Conservation (phyloP, 2,329 filamentous ascomycete species). For the Claviceps citrina region DNA sequence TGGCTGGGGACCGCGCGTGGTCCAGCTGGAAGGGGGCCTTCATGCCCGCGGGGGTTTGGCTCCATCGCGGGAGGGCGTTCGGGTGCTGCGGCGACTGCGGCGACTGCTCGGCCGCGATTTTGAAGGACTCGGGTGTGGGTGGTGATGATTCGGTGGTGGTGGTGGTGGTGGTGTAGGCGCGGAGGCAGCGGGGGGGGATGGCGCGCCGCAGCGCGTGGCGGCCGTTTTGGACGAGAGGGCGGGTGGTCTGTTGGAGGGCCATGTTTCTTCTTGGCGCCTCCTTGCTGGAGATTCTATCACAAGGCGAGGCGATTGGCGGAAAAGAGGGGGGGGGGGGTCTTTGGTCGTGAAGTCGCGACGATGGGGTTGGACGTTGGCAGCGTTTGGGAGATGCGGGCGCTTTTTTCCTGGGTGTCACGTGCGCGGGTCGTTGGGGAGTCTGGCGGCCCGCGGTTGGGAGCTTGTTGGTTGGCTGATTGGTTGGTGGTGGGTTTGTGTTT, state of each 20-base stretch:
- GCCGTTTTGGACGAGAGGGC: slow-evolving; percentile 14
- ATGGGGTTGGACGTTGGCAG: no score
- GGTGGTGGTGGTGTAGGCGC: slow-evolving; percentile 18
- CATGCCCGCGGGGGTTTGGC: slow-evolving; percentile 52
- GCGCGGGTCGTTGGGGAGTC: background rate
- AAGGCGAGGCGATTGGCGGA: no score
- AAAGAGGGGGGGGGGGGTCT: no score
- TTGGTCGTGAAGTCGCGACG: no score
- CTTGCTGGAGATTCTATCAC: no score
- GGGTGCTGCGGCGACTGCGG: background rate
- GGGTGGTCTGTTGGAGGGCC: slow-evolving; percentile 21
- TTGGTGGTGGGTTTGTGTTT: no score
- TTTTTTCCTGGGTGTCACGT: background rate
- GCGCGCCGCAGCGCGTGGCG: slow-evolving; percentile 12
- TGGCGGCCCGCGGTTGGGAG: no score
- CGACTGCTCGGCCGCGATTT: slow-evolving; percentile 6
- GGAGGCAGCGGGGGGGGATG: slow-evolving; percentile 12
- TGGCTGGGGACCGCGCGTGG: slow-evolving; percentile 37
- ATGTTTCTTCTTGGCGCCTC: slow-evolving; percentile 12
- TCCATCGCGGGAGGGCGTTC: slow-evolving; percentile 44
- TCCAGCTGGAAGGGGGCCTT: slow-evolving; percentile 53
- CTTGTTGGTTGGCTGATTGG: no score
- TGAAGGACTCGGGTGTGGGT: slow-evolving; percentile 14
- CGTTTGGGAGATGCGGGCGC: no score
- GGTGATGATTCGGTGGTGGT: slow-evolving; percentile 13